Evolutionary conservation across 1,139 yeast species (phyloP), one percentile per base, ranked within the genome.

Genomic region (Ogataea hybrid): DNA sequence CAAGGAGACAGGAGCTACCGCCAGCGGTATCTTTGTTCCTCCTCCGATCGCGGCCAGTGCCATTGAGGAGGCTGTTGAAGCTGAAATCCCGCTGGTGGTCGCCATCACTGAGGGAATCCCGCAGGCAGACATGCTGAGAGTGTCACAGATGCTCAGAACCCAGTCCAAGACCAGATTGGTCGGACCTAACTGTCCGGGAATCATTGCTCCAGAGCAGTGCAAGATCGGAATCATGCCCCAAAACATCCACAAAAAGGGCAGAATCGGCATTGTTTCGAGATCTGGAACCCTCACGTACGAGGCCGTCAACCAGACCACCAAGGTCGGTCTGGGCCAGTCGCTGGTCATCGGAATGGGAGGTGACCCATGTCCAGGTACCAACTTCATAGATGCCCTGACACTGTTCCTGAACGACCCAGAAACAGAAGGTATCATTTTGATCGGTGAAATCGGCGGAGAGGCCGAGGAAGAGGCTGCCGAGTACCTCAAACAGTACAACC

Each of bases 321-420:
- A 80, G 61, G 95, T 87, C 49, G 97, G 97, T 53, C 77, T 92
- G 56, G 99, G 99, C 62, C 99, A 92, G 76, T 78, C 95, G 41
- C 78, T 92, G 57, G 98, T 92, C 53, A 89, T 94, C 58, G 99
- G 99, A 68, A 94, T 92, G 82, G 99, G 99, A 68, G 99, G 99
- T 74, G 99, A 94, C 69, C 97, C 98, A 59, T 94, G 90, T 87
- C 96, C 97, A 59, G 98, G 99, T 68, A 92, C 99, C 58, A 94
- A 88, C 77, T 92, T 92, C 74, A 90, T 92, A 57, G 98, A 92
- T 65, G 95, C 96, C 51, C 79, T 92, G 68, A 85, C 88, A 54
- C 79, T 90, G 61, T 92, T 85, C 80, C 72, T 92, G 67, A 79
- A 84, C 52, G 97, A 94, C 66, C 83, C 84, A 55, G 88, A 82